A percentile compares a stretch with the other conserved stretches of the same genome.
These are phyloP conservation scores for Pseudisothecium myosuroides DNA, from an alignment of 225 moss, liverwort and hornwort genomes.

Conservation along the genomic window DNA sequence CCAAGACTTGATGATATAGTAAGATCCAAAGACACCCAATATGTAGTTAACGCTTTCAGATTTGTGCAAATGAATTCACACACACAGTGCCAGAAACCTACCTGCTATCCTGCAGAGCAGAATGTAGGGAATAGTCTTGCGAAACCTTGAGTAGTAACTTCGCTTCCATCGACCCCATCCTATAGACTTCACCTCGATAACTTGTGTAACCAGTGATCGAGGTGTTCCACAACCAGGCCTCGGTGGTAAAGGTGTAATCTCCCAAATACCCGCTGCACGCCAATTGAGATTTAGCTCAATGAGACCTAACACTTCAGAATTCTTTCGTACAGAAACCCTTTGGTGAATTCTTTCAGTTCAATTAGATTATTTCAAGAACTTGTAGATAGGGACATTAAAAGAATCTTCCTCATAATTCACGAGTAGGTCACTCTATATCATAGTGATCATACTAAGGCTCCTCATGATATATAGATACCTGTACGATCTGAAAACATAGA, in stretches of 20 bases:
- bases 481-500: not conserved
- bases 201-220: conserved; percentile 57
- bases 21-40: not conserved
- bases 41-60: not conserved
- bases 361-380: not conserved
- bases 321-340: not conserved
- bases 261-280: conserved; percentile 66
- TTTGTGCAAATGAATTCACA: not conserved
- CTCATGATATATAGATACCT: not conserved
- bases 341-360: not conserved
- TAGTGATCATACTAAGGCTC: not conserved
- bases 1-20: not conserved
- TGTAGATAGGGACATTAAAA: not conserved
- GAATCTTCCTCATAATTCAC: not conserved
- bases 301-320: not conserved
- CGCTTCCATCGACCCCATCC: conserved; percentile 74
- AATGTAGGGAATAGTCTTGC: conserved; percentile 63
- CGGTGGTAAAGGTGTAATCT: conserved; percentile 52
- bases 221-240: conserved; percentile 38
- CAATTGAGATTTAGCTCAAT: not conserved
- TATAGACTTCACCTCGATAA: conserved; percentile 62
- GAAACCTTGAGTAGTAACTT: conserved; percentile 58
- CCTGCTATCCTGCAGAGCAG: conserved; percentile 73
- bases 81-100: not conserved
- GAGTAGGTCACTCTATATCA: not conserved